Base-by-base conservation (phyloP, 2,329 filamentous ascomycete species). In the Akanthomyces lecanii region DNA sequence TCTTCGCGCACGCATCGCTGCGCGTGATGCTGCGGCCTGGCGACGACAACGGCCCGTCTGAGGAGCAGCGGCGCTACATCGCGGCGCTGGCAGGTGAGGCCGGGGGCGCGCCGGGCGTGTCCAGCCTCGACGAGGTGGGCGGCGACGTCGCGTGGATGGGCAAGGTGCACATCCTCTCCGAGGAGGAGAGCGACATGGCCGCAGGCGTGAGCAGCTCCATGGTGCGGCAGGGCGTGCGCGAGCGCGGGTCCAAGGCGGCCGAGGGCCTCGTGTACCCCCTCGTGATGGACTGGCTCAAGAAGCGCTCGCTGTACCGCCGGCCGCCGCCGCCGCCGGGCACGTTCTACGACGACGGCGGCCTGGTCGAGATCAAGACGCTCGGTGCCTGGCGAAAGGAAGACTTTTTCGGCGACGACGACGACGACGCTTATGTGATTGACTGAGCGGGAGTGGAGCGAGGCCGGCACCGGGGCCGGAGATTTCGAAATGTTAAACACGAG, bases 11-110 rank as follows among this genome's bases (percentile, higher is more conserved):
- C 14, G 84, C 90, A 60, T 78, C 79, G 62, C 73, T 93, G 59
- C 78, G 85, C 14, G 86, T 92, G 1, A 88, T 84, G 56, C 81
- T 87, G 71, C 79, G 90, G 52, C 79, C 85, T 1, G 83, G 84
- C 57, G 82, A 82, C 28, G 80, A 81, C 50, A 89, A 86, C 81
- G 89, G 87, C 1, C 77, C 64, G 0, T 62, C 64, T n/a, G 69
- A 64, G 14, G 73, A 74, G 72, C 50, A 80, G 77, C 30, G 78
- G 76, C 64, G 79, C 10, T 90, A 86, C 71, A 68, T 91, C 21
- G 71, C 78, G 38, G 70, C 70, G 8, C 69, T 92, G 61, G 59
- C n/a, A 10, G 33, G 50, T 16, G 51, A 25, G 2, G 18, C 4
- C 18, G 71, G 71, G 23, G 73, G 73, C 2, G 21, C 21, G 30